These are phyloP conservation scores for Begonia masoniana DNA, from an alignment of 306 rosid species.

Conservation along the genomic window DNA sequence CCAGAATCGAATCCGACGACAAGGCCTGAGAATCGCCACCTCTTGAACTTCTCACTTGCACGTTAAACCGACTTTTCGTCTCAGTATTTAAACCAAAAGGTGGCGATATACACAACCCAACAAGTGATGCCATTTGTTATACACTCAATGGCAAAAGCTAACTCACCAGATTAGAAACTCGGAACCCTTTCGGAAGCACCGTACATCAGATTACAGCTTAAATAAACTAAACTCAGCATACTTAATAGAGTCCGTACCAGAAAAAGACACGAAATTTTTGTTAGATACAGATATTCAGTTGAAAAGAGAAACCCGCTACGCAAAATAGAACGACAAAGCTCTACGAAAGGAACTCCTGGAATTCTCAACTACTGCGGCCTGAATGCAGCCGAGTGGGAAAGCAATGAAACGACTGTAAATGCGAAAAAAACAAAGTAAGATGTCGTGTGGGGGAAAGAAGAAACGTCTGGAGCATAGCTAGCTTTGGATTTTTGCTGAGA, in stretches of 20 bases:
- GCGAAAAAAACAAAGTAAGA: not conserved
- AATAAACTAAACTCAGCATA: not conserved
- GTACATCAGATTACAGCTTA: not conserved
- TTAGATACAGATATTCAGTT: too few relatives aligned
- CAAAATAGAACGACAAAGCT: too few relatives aligned
- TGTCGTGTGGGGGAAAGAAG: not conserved
- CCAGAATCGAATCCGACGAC: constrained; percentile 29
- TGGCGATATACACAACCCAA: constrained; percentile 24
- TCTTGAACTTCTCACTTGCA: constrained; percentile 24
- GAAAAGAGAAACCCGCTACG: too few relatives aligned
- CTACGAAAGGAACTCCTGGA: too few relatives aligned
- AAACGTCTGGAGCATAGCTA: not conserved
- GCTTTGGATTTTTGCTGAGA: constrained; percentile 4
- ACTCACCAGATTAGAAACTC: not conserved
- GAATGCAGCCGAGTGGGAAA: not conserved
- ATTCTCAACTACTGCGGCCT: too few relatives aligned
- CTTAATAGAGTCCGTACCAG: too few relatives aligned
- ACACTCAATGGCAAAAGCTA: not conserved
- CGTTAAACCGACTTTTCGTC: constrained; percentile 12
- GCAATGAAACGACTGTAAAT: not conserved
- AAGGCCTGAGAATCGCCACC: constrained; percentile 17
- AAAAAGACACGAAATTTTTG: too few relatives aligned
- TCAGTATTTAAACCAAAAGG: constrained; percentile 8
- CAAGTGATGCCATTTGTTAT: constrained; percentile 35
- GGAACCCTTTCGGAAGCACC: not conserved